Evolutionary conservation across 1,284 basidiomycete species (phyloP), one percentile per base, ranked within the genome.

Genomic region (Macrocystidia cucumis): DNA sequence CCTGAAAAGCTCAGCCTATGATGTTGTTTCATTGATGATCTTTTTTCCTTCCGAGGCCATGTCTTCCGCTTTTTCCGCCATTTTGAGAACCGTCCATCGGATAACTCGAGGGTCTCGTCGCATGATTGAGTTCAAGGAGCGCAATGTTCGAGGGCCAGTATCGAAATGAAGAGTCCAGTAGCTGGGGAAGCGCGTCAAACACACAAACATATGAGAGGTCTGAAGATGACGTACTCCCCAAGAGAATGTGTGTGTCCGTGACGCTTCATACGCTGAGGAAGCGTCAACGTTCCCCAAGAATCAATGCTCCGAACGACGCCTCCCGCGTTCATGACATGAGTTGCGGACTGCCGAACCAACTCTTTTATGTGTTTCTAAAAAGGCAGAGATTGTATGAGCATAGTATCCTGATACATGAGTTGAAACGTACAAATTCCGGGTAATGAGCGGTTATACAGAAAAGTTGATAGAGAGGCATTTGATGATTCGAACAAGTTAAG

Each of bases 161-260:
- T 92, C 90, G 54, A 91, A 92, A 54, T 91, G 75, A 67, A 92
- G 74, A 9, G 83, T 76, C 87, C 89, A 92, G 58, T 91, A 91
- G 51, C 90, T 92, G 49, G 11, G 12, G 5, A n/a, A 18, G 11
- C 11, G 25, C 7, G 18, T 28, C 30, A 9, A 38, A 35, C 21
- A 35, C 13, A 34, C 20, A 9, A 45, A 24, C 36, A 5, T 17
- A 29, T 27, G 23, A 18, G 12, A 41, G 34, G 22, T n/a, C n/a
- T n/a, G 29, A 12, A 19, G 12, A 6, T 5, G 7, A 84, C 89
- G 59, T 52, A 91, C 88, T 92, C 89, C 69, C 82, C 90, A 20
- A 74, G 51, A 9, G 58, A 60, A 47, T 86, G 76, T 35, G 61
- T 70, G 27, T 70, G 65, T 42, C 78, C 75, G 40, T 87, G 79